These are phyloP conservation scores for Aureobasidium lini DNA, from an alignment of 2,329 filamentous ascomycete genomes.

Conservation along the genomic window DNA sequence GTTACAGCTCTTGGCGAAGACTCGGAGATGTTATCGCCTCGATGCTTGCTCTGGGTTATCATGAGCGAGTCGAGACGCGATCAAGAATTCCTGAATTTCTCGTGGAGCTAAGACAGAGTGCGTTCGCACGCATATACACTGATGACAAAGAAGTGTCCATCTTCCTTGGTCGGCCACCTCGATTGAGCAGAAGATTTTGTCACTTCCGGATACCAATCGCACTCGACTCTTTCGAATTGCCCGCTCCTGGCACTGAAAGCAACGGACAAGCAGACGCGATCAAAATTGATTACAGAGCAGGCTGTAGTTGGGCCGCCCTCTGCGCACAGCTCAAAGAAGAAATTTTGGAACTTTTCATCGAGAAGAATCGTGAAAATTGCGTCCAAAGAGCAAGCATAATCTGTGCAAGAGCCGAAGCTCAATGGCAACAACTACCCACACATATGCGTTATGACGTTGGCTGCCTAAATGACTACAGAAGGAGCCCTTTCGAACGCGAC, in stretches of 20 bases:
- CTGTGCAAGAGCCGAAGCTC: constrained; percentile 16
- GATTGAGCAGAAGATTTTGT: constrained; percentile 39
- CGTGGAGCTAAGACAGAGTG: constrained; percentile 32
- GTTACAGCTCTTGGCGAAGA: constrained; percentile 42
- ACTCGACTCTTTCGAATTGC: background rate
- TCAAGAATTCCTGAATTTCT: constrained; percentile 33
- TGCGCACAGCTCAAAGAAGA: constrained; percentile 29
- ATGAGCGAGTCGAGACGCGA: constrained; percentile 32
- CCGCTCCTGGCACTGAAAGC: background rate
- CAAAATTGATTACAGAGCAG: constrained; percentile 23
- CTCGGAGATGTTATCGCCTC: constrained; percentile 41
- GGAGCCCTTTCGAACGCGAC: constrained; percentile 24
- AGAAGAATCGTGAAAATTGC: constrained; percentile 15
- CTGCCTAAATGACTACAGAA: constrained; percentile 15
- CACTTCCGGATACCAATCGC: constrained; percentile 21
- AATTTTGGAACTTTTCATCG: constrained; percentile 25
- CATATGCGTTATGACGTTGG: constrained; percentile 20
- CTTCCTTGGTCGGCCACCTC: constrained; percentile 44
- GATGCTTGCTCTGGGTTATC: constrained; percentile 41
- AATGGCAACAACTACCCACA: constrained; percentile 24
- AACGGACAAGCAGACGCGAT: background rate
- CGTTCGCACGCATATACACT: constrained; percentile 38
- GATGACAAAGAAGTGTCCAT: constrained; percentile 43
- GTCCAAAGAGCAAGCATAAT: constrained; percentile 16
- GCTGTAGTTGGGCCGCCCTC: constrained; percentile 27